Evolutionary conservation across 2,329 filamentous ascomycete genomes (phyloP), one percentile per base, ranked within the genome.

Genomic region (Trichoderma sp.): DNA sequence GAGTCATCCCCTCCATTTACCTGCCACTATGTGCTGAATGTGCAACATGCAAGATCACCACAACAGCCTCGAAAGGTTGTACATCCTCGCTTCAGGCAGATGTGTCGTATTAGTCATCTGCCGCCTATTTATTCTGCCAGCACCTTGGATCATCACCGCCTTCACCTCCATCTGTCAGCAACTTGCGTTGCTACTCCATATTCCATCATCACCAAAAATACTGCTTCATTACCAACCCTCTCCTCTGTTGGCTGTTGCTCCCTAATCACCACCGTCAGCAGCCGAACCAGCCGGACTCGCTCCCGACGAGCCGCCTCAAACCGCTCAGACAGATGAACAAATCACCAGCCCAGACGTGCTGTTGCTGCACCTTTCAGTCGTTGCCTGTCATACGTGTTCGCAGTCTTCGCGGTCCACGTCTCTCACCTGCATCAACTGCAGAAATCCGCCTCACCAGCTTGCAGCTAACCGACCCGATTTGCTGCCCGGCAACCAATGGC

Each of bases 321-420:
- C 34, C 12, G 34, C 34, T 12, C 34, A 47, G 15, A 5, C 24
- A 19, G n/a, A n/a, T 52, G 50, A 26, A 26, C 50, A 52, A 52
- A 34, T 52, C 50, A 52, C 19, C 50, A 52, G 50, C 15, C 17
- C 14, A 19, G 48, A 17, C 5, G 48, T 28, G 24, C 28, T 30
- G 43, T 47, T 58, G 43, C 34, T 34, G 26, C 26, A 21, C 34
- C 48, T n/a, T n/a, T 9, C 21, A 24, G 43, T 39, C 28, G n/a
- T 24, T 52, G 28, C 50, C 48, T 52, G 24, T n/a, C 45, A 43
- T 51, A 51, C 57, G 45, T 60, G 57, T 60, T 19, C 57, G 19
- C 41, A 34, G 12, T 9, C 50, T 43, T 26, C 26, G 21, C 21
- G 34, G 14, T 51, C n/a, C 45, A 60, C 57, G 30, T 47, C 26